These are phyloP conservation scores for Plasmopara viticola DNA, from an alignment of 352 stramenopile genomes.

Conservation along the genomic window DNA sequence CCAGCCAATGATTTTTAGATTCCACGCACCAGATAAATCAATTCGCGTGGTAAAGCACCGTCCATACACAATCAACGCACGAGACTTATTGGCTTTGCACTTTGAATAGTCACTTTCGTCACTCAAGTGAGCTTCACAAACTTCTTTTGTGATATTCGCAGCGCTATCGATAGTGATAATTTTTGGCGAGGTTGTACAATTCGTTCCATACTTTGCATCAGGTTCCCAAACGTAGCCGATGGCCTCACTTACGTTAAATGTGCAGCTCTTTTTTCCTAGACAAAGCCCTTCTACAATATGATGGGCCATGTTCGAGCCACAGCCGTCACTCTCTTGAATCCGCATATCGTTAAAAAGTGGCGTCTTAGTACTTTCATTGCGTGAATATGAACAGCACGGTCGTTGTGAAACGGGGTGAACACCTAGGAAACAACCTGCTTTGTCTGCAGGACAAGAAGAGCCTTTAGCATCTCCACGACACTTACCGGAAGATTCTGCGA, in stretches of 20 bases:
- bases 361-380: constrained; percentile 21
- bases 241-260: constrained; percentile 55
- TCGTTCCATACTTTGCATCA: constrained; percentile 31
- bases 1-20: constrained; percentile 72
- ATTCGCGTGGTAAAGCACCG: constrained; percentile 76
- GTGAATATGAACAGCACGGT: constrained; percentile 51
- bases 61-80: constrained; percentile 63
- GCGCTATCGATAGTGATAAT: constrained; percentile 24
- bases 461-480: constrained; percentile 36
- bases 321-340: constrained; percentile 36
- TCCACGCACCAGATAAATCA: constrained; percentile 63
- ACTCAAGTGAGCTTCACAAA: constrained; percentile 37
- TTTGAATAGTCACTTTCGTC: constrained; percentile 52
- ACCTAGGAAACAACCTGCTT: constrained; percentile 59
- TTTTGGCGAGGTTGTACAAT: constrained; percentile 22
- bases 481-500: constrained; percentile 42
- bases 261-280: constrained; percentile 59
- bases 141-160: constrained; percentile 21
- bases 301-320: constrained; percentile 38
- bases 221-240: constrained; percentile 55
- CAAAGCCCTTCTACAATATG: constrained; percentile 70
- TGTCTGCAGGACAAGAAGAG: constrained; percentile 35
- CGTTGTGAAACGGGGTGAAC: constrained; percentile 54
- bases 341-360: constrained; percentile 52
- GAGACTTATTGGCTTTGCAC: constrained; percentile 26